Evolutionary conservation across 768 basidiomycete genomes (phyloP).

Genomic region (Agrocybe pediades): DNA sequence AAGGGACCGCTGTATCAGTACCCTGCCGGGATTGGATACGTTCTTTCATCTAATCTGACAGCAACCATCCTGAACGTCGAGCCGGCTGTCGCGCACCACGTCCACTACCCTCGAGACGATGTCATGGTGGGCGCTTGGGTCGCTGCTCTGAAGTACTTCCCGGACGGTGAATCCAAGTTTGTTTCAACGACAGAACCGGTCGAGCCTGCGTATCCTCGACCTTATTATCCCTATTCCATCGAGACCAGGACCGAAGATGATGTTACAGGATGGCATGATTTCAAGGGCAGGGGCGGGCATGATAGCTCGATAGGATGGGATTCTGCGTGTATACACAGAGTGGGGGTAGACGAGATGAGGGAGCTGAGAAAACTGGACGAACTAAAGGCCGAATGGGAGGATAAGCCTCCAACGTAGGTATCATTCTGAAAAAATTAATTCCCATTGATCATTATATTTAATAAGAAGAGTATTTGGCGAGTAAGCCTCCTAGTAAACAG

Average conservation of each 20-base stretch:
- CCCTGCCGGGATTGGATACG: constrained; percentile 1
- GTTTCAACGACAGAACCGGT: not conserved
- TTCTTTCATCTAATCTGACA: not conserved
- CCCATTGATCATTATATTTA: no score
- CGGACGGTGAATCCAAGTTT: not conserved
- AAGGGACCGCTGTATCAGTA: constrained; percentile 2
- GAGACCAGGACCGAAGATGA: not conserved
- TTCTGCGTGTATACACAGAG: constrained; percentile 1
- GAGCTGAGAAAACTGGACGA: not conserved
- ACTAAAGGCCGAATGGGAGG: not conserved
- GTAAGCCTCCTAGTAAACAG: no score
- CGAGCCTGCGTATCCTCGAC: not conserved
- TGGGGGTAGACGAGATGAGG: constrained; percentile 1
- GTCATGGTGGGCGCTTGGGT: not conserved
- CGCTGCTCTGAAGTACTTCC: not conserved
- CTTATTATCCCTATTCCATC: not conserved
- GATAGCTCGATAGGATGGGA: constrained; percentile 3
- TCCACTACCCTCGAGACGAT: constrained; percentile 9
- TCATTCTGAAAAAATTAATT: no score
- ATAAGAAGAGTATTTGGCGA: no score
- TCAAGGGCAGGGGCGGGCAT: not conserved
- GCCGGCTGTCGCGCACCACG: constrained; percentile 35
- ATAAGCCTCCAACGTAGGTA: no score
- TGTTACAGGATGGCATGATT: constrained; percentile 1
- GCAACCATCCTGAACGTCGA: no score